Base-by-base conservation (phyloP, 2,329 filamentous ascomycete genomes). In the Cladosporium austrohemisphaericum region DNA sequence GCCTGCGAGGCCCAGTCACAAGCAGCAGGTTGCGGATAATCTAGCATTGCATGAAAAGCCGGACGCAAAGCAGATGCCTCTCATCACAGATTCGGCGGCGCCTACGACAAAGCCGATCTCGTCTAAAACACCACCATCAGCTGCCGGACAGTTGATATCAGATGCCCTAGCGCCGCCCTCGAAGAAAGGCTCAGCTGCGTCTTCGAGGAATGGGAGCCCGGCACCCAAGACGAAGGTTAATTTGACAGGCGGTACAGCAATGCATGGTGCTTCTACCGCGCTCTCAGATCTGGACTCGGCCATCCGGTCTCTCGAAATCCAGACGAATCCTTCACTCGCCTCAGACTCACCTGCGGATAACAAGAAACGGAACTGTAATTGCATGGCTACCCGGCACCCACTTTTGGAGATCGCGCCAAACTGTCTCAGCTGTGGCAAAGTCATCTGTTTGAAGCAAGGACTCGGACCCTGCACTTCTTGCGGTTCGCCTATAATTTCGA, bases 391-490 rank as follows among this genome's bases (percentile, higher is more conserved):
- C 0, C 81, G 88, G 1, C 93, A 98, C 66, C 88, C 92, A 1
- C 78, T 97, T 2, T 85, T 96, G 36, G 81, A 81, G n/a, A 90
- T 92, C 0, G 90, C 91, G 0, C 93, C 93, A 1, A 98, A 97
- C 65, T 98, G 93, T 65, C 72, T 94, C 13, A 84, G 79, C 36
- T 98, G 93, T 61, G 93, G 93, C 52, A 97, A 97, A 66, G 89
- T 98, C 10, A 85, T 97, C 48, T 98, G 93, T 66, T 82, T 95
- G 19, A 91, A 93, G 62, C 91, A 98, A 68, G 93, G 93, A 0
- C 76, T 97, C 1, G 92, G 92, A 0, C 92, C 92, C 0, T 98
- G 93, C 67, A 96, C 92, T 0, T 96, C 88, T 63, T 98, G 93
- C 71, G 83, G 83, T 0, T 76, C 79, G 0, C 81, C 88, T 0